phyloP scores from a whole-genome alignment of 2,329 filamentous ascomycete species.

The Xenoacremonium recifei region DNA sequence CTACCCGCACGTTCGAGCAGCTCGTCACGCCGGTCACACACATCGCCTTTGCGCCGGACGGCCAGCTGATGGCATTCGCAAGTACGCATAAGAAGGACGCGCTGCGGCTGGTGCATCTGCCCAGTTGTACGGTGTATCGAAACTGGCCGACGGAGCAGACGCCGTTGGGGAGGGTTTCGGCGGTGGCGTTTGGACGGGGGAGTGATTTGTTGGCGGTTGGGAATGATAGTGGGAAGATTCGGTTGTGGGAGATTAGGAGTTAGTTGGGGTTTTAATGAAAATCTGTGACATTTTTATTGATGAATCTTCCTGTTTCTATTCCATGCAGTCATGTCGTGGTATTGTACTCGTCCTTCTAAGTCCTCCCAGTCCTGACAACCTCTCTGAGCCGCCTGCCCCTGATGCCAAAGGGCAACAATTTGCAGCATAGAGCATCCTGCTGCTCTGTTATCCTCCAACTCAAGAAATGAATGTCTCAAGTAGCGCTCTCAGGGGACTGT shows the following conservation, averaged over 20 bases:
- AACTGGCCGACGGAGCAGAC: constrained; percentile 97
- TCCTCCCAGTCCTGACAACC: too few relatives aligned
- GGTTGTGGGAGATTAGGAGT: constrained; percentile 82
- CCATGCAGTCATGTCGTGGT: too few relatives aligned
- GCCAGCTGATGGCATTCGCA: constrained; percentile 83
- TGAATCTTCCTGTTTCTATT: too few relatives aligned
- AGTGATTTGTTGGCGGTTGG: constrained; percentile 77
- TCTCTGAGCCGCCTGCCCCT: too few relatives aligned
- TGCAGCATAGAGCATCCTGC: too few relatives aligned
- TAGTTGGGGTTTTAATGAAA: constrained; percentile 39
- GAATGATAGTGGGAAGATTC: constrained; percentile 85
- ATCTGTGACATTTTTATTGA: too few relatives aligned
- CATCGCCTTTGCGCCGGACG: constrained; percentile 81
- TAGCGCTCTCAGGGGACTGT: constrained; percentile 34
- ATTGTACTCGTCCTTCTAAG: too few relatives aligned
- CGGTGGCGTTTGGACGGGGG: constrained; percentile 64
- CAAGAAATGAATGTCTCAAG: constrained; percentile 11
- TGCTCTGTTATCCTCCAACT: too few relatives aligned
- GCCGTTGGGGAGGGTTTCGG: constrained; percentile 78
- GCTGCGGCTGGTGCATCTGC: constrained; percentile 82
- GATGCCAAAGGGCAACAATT: too few relatives aligned
- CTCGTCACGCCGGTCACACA: constrained; percentile 82
- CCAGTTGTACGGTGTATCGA: constrained; percentile 88
- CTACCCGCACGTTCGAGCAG: constrained; percentile 75
- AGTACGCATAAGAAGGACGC: constrained; percentile 88